phyloP scores from a whole-genome alignment of 768 basidiomycete species.

The Lactarius akahatsu region DNA sequence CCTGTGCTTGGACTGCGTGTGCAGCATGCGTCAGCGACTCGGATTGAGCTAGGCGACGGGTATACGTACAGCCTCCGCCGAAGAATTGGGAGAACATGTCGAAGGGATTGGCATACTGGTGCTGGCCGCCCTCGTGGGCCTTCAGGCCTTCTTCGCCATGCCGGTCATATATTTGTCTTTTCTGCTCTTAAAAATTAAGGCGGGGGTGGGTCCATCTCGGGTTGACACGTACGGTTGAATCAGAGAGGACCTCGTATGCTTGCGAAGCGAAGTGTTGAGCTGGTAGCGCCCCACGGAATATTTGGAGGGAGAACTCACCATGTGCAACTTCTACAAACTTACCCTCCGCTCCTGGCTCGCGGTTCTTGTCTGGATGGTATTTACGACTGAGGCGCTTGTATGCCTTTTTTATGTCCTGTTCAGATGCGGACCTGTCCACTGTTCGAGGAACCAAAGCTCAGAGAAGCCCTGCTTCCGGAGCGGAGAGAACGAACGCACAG shows the following conservation, averaged over 20 bases:
- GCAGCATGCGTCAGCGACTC: neutral
- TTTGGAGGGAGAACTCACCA: slow-evolving; percentile 48
- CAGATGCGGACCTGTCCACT: slow-evolving; percentile 77
- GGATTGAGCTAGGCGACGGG: neutral
- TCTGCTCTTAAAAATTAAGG: slow-evolving; percentile 47
- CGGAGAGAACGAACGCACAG: slow-evolving; percentile 51
- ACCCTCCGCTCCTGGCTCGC: slow-evolving; percentile 74
- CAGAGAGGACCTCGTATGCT: slow-evolving; percentile 97
- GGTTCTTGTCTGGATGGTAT: slow-evolving; percentile 96
- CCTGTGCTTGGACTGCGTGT: slow-evolving; percentile 44
- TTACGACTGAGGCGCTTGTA: slow-evolving; percentile 88
- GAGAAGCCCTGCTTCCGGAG: slow-evolving; percentile 27
- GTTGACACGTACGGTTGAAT: slow-evolving; percentile 57
- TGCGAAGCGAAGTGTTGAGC: slow-evolving; percentile 19
- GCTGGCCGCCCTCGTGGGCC: slow-evolving; percentile 85
- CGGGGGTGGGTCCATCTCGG: neutral
- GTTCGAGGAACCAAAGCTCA: slow-evolving; percentile 30
- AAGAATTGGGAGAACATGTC: slow-evolving; percentile 96
- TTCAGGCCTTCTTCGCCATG: slow-evolving; percentile 96
- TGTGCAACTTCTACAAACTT: slow-evolving; percentile 90
- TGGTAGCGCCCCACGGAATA: slow-evolving; percentile 7
- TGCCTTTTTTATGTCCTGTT: slow-evolving; percentile 86
- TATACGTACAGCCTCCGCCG: slow-evolving; percentile 66
- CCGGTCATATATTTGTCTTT: slow-evolving; percentile 90
- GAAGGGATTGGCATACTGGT: slow-evolving; percentile 77